These are phyloP conservation scores for Pythium sp. DNA, from an alignment of 352 stramenopile species.

Conservation along the genomic window DNA sequence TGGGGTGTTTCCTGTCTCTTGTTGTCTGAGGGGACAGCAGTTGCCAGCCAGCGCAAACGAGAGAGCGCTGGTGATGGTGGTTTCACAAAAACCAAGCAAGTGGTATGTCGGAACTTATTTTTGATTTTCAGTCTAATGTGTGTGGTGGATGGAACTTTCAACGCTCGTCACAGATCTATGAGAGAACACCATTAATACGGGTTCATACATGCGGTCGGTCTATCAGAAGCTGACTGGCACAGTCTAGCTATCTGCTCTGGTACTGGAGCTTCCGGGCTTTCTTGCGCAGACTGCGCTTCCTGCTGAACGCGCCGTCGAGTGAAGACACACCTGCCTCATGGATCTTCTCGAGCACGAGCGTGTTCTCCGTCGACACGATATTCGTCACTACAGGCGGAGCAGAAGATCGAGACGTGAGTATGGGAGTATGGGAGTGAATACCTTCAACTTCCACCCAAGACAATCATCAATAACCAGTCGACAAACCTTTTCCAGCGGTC, in stretches of 20 bases:
- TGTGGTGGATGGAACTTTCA: background rate
- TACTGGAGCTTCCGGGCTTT: constrained; percentile 63
- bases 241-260: constrained; percentile 12
- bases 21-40: constrained; percentile 3
- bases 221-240: background rate
- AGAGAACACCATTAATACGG: background rate
- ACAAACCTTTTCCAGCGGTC: constrained; percentile 42
- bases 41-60: background rate
- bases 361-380: constrained; percentile 62
- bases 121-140: background rate
- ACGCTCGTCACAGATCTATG: background rate
- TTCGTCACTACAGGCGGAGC: constrained; percentile 44
- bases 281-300: constrained; percentile 78
- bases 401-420: background rate
- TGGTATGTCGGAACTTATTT: background rate
- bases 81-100: constrained; percentile 2
- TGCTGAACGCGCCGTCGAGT: constrained; percentile 70
- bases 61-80: background rate
- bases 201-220: background rate
- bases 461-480: background rate
- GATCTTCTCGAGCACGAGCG: constrained; percentile 66
- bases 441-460: background rate
- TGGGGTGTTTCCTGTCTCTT: background rate
- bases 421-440: background rate
- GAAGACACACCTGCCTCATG: constrained; percentile 41